A percentile compares a stretch with the other conserved stretches of the same genome.
Evolutionary conservation across 2,329 filamentous ascomycete species (phyloP).

Genomic region (Ascomycota sp.): DNA sequence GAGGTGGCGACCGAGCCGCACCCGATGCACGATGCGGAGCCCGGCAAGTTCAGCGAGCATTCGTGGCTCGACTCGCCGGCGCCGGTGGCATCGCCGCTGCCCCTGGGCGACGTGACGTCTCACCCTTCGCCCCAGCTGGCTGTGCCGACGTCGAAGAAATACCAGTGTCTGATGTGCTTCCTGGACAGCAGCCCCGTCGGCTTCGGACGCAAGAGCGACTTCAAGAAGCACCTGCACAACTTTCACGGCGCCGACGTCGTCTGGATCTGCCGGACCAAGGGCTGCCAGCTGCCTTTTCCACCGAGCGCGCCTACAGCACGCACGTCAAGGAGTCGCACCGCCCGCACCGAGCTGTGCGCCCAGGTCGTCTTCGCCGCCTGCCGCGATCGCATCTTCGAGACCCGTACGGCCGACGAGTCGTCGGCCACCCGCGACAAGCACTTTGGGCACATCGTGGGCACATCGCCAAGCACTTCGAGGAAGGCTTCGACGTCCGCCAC

Average conservation of each 20-base stretch:
- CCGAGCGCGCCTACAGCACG: conserved; percentile 22
- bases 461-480: conserved; percentile 25
- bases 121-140: conserved; percentile 16
- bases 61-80: conserved; percentile 21
- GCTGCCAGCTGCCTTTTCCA: conserved; percentile 22
- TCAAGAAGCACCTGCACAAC: conserved; percentile 27
- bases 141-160: conserved; percentile 18
- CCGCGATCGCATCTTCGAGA: conserved; percentile 22
- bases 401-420: conserved; percentile 15
- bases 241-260: conserved; percentile 22
- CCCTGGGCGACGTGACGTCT: conserved; percentile 12
- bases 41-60: conserved; percentile 13
- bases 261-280: conserved; percentile 21
- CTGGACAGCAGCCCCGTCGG: conserved; percentile 23
- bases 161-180: conserved; percentile 25
- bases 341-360: conserved; percentile 18
- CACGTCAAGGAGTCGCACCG: conserved; percentile 22
- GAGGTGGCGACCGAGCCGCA: conserved; percentile 13
- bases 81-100: conserved; percentile 15
- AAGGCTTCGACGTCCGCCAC: conserved; percentile 18
- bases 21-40: conserved; percentile 14
- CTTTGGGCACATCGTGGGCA: conserved; percentile 26
- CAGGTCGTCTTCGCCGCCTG: conserved; percentile 22
- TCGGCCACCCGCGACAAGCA: conserved; percentile 19
- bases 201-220: conserved; percentile 25